phyloP scores from a whole-genome alignment of 192 early-diverging fungal species.

The Umbelopsis isabellina region DNA sequence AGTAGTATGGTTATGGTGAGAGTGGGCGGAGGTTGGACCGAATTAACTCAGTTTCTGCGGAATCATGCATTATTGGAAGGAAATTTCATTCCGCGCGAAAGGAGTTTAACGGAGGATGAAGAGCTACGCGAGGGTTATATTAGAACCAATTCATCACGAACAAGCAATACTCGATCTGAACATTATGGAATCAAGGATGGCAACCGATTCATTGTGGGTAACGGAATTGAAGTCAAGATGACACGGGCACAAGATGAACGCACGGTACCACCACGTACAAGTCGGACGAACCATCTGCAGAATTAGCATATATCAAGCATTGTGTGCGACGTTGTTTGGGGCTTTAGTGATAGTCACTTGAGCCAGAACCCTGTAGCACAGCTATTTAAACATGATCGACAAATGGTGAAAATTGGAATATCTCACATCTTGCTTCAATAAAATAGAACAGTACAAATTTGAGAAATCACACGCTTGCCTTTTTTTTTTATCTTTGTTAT shows the following conservation, averaged over 20 bases:
- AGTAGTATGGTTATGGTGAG: conserved; percentile 70
- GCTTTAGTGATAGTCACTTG: background rate
- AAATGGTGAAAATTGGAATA: background rate
- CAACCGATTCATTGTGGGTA: conserved; percentile 38
- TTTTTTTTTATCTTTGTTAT: background rate
- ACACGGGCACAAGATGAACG: conserved; percentile 23
- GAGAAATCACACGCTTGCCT: too few relatives aligned
- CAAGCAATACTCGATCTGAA: background rate
- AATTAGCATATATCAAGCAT: conserved; percentile 20
- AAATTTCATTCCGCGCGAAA: conserved; percentile 34
- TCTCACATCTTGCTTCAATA: background rate
- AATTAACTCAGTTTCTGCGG: conserved; percentile 40
- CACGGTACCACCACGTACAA: conserved; percentile 21
- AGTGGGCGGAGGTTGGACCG: conserved; percentile 59
- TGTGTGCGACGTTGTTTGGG: conserved; percentile 15
- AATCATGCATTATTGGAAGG: conserved; percentile 42
- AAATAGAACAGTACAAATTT: background rate
- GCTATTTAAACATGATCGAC: conserved; percentile 8
- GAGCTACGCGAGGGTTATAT: conserved; percentile 37
- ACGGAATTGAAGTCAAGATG: conserved; percentile 41
- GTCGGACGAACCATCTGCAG: conserved; percentile 16
- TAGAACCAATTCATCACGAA: conserved; percentile 23
- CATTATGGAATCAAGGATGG: conserved; percentile 34
- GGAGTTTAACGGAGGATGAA: conserved; percentile 28
- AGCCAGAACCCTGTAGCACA: conserved; percentile 19